Percentiles rank a stretch among this genome's conserved stretches.
phyloP scores from a whole-genome alignment of 1,284 basidiomycete species.

The Schizophyllum amplum region DNA sequence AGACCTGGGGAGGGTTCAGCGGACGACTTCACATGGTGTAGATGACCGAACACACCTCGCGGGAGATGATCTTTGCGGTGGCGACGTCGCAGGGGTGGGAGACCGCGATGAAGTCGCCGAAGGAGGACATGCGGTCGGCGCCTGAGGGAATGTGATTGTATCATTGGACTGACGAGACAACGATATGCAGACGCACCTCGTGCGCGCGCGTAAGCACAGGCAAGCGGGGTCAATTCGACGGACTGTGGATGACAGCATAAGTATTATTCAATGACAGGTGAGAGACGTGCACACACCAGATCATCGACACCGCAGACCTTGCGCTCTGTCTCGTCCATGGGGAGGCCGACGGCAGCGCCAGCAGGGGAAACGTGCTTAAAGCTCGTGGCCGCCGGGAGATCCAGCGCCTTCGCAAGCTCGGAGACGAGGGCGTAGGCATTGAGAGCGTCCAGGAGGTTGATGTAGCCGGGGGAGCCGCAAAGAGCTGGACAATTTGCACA shows the following conservation, averaged over 20 bases:
- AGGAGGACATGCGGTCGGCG: slow-evolving; percentile 98
- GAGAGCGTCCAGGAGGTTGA: slow-evolving; percentile 97
- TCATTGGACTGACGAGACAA: too few species aligned
- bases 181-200: slow-evolving; percentile 61
- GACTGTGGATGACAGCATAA: neutral
- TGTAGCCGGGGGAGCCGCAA: slow-evolving; percentile 95
- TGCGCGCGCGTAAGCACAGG: slow-evolving; percentile 92
- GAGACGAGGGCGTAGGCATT: slow-evolving; percentile 97
- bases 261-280: neutral
- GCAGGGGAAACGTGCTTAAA: slow-evolving; percentile 99
- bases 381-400: slow-evolving; percentile 91
- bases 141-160: slow-evolving; percentile 41
- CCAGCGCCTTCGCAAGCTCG: slow-evolving; percentile 82
- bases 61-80: slow-evolving; percentile 93
- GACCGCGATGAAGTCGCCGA: slow-evolving; percentile 97
- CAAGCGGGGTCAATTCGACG: slow-evolving; percentile 67
- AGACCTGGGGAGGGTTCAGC: slow-evolving; percentile 46
- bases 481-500: slow-evolving; percentile 46
- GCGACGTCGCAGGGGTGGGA: slow-evolving; percentile 90
- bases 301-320: slow-evolving; percentile 97
- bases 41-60: slow-evolving; percentile 42
- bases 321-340: slow-evolving; percentile 81
- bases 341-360: slow-evolving; percentile 88
- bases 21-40: neutral
- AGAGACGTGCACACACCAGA: slow-evolving; percentile 61